Percentiles rank a stretch among this genome's conserved stretches.
These are phyloP conservation scores for Alternaria gaisen DNA, from an alignment of 2,329 filamentous ascomycete genomes.

Conservation along the genomic window DNA sequence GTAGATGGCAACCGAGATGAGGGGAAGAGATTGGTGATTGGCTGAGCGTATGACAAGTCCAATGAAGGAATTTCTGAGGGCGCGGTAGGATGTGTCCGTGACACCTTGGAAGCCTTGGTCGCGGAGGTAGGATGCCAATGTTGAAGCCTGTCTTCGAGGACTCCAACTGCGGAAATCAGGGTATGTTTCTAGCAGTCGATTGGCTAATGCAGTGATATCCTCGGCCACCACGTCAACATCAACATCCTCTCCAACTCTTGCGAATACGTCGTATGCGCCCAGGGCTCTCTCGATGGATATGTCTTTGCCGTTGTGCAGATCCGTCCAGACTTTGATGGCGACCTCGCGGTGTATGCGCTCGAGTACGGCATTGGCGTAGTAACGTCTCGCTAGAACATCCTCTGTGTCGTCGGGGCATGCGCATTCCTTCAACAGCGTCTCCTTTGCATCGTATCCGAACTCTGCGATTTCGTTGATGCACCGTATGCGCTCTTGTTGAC, in stretches of 20 bases:
- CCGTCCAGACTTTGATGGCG: constrained; percentile 80
- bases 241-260: constrained; percentile 75
- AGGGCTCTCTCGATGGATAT: constrained; percentile 76
- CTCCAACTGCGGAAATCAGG: constrained; percentile 65
- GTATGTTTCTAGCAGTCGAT: constrained; percentile 63
- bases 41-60: constrained; percentile 78
- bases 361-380: constrained; percentile 77
- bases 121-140: constrained; percentile 75
- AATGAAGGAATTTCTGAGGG: constrained; percentile 86
- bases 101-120: constrained; percentile 74
- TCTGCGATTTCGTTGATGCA: constrained; percentile 75
- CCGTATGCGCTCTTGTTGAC: constrained; percentile 73
- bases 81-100: constrained; percentile 76
- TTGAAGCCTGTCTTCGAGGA: constrained; percentile 72
- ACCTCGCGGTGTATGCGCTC: constrained; percentile 82
- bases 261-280: constrained; percentile 88
- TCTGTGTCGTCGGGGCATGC: constrained; percentile 66
- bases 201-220: constrained; percentile 71
- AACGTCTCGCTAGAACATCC: constrained; percentile 80
- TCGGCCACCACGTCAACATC: constrained; percentile 71
- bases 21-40: constrained; percentile 80
- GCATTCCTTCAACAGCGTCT: constrained; percentile 76
- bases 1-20: constrained; percentile 88
- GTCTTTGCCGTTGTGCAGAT: constrained; percentile 60
- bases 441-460: constrained; percentile 87